Conservation (phyloP, 2,329 filamentous ascomycete species). For the Sporothrix schenckii region DNA sequence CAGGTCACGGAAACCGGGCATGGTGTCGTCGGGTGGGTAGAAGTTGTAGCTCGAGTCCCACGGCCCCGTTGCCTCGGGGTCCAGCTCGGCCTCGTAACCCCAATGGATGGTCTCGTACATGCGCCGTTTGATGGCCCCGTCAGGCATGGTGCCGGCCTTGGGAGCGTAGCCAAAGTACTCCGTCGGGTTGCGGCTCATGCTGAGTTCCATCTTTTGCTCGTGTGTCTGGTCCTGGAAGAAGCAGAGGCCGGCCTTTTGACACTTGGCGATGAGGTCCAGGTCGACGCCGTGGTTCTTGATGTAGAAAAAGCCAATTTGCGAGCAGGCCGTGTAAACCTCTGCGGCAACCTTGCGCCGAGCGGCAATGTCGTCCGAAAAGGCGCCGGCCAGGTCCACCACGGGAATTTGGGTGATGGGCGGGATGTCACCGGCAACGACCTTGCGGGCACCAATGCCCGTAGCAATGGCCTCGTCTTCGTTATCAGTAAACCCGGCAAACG, state of each 20-base stretch:
- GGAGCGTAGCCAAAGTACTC: constrained; percentile 10
- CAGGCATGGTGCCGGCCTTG: constrained; percentile 5
- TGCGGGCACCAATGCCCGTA: background rate
- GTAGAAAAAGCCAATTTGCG: constrained; percentile 10
- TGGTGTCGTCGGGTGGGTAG: background rate
- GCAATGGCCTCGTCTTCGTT: constrained; percentile 13
- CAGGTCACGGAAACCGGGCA: background rate
- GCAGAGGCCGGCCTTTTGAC: background rate
- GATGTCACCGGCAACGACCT: background rate
- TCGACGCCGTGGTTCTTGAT: constrained; percentile 12
- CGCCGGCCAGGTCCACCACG: background rate
- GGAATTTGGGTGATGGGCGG: background rate
- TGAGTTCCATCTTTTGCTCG: constrained; percentile 10
- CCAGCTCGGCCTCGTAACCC: constrained; percentile 2
- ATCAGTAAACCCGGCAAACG: background rate
- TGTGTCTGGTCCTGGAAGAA: constrained; percentile 2
- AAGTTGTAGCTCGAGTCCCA: constrained; percentile 15
- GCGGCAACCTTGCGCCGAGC: constrained; percentile 8
- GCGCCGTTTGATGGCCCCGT: constrained; percentile 5
- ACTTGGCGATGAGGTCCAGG: constrained; percentile 2
- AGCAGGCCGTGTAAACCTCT: constrained; percentile 10
- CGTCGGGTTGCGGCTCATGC: constrained; percentile 7
- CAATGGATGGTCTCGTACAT: constrained; percentile 13
- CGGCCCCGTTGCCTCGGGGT: background rate
- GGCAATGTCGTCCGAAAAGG: background rate